Conservation (phyloP, 306 rosid species). For the Oemleria cerasiformis region DNA sequence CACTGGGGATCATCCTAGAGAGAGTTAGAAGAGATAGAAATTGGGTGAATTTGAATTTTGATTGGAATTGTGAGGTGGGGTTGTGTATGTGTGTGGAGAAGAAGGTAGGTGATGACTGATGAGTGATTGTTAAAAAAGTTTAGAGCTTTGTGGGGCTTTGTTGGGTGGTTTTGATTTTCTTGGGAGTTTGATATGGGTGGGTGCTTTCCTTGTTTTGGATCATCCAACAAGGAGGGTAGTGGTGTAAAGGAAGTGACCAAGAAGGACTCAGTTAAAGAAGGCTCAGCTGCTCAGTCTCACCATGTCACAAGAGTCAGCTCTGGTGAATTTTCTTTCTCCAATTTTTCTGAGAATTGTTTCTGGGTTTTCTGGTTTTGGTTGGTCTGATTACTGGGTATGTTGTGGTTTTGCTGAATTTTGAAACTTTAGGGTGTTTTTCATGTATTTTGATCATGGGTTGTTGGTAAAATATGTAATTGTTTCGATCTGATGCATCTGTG, state of each 20-base stretch:
- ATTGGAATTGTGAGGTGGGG: slow-evolving; percentile 45
- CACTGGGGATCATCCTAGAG: slow-evolving; percentile 41
- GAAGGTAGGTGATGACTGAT: slow-evolving; percentile 21
- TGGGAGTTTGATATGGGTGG: slow-evolving; percentile 85
- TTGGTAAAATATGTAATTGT: slow-evolving; percentile 20
- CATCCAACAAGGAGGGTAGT: slow-evolving; percentile 63
- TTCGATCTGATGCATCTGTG: slow-evolving; percentile 62
- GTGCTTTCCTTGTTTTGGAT: slow-evolving; percentile 97
- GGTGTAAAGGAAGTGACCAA: slow-evolving; percentile 59
- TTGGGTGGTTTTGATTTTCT: slow-evolving; percentile 51
- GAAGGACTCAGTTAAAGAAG: slow-evolving; percentile 73
- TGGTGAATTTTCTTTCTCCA: slow-evolving; percentile 42
- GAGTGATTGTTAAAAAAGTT: slow-evolving; percentile 16
- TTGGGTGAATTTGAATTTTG: slow-evolving; percentile 22
- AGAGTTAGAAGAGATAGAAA: slow-evolving; percentile 16
- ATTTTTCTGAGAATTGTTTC: slow-evolving; percentile 8
- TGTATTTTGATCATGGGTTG: slow-evolving; percentile 22
- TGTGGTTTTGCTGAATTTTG: slow-evolving; percentile 43
- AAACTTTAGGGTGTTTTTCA: not conserved
- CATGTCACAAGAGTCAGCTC: slow-evolving; percentile 63
- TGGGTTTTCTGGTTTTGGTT: slow-evolving; percentile 9
- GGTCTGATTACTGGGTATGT: slow-evolving; percentile 11
- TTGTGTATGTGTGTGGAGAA: slow-evolving; percentile 17
- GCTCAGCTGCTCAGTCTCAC: slow-evolving; percentile 66
- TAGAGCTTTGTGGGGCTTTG: slow-evolving; percentile 34